Conservation (phyloP, 2,329 filamentous ascomycete species). For the Monilinia fructigena region DNA sequence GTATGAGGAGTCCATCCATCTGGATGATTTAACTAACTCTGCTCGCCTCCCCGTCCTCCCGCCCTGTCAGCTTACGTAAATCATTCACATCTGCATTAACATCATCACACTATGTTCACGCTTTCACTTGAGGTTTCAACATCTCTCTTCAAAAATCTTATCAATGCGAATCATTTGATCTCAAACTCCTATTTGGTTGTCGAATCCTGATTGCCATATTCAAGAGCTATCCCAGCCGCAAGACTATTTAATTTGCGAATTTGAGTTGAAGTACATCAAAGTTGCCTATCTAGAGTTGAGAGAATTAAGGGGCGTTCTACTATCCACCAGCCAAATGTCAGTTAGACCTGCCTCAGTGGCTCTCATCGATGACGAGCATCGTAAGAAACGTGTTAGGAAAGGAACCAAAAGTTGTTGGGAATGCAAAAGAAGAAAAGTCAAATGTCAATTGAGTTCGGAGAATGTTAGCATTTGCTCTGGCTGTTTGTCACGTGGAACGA, state of each 20-base stretch:
- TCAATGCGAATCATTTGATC: background rate
- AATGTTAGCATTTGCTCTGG: constrained; percentile 46
- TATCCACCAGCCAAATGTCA: background rate
- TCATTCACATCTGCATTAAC: background rate
- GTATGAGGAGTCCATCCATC: no score
- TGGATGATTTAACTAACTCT: no score
- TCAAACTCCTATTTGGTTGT: background rate
- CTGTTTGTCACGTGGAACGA: constrained; percentile 46
- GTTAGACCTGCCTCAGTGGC: constrained; percentile 15
- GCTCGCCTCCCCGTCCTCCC: no score
- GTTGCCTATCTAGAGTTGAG: background rate
- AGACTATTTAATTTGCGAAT: background rate
- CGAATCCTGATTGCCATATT: background rate
- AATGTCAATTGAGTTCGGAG: constrained; percentile 47
- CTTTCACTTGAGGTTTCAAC: background rate
- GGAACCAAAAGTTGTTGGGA: constrained; percentile 60
- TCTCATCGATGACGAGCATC: constrained; percentile 31
- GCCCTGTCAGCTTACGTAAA: background rate
- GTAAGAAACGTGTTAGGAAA: constrained; percentile 43
- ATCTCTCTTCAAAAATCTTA: background rate
- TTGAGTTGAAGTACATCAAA: background rate
- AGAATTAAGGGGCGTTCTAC: background rate
- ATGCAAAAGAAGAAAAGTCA: constrained; percentile 53
- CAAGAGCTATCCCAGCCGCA: background rate
- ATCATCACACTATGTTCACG: background rate